These are phyloP conservation scores for Casuarina cunninghamiana DNA, from an alignment of 306 rosid genomes.

Conservation along the genomic window DNA sequence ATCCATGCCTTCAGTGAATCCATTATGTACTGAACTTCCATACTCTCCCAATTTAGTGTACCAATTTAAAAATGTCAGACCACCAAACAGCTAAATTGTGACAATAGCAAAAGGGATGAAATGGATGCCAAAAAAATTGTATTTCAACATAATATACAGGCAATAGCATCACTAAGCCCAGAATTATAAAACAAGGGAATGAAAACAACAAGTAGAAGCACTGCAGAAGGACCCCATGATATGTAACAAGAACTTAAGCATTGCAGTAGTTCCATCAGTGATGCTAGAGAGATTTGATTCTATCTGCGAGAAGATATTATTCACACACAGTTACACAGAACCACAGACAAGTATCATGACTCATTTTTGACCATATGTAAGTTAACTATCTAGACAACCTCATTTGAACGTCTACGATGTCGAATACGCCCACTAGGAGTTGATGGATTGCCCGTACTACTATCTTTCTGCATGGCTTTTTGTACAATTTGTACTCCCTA, in stretches of 20 bases:
- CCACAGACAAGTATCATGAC: neutral
- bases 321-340: neutral
- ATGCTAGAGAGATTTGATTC: neutral
- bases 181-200: neutral
- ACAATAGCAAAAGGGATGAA: neutral
- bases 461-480: slow-evolving; percentile 65
- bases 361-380: neutral
- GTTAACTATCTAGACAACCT: slow-evolving; percentile 47
- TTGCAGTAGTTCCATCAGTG: neutral
- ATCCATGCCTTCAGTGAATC: no score
- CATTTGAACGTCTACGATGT: slow-evolving; percentile 78
- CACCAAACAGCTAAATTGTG: neutral
- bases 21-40: neutral
- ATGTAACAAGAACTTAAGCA: neutral
- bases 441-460: slow-evolving; percentile 32
- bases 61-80: neutral
- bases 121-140: neutral
- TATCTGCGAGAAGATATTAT: neutral
- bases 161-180: neutral
- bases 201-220: neutral
- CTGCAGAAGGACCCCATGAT: neutral
- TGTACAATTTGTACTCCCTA: slow-evolving; percentile 29
- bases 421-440: slow-evolving; percentile 47
- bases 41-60: neutral
- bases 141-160: neutral